phyloP scores from a whole-genome alignment of 768 basidiomycete species.

The Nidularia sp. region DNA sequence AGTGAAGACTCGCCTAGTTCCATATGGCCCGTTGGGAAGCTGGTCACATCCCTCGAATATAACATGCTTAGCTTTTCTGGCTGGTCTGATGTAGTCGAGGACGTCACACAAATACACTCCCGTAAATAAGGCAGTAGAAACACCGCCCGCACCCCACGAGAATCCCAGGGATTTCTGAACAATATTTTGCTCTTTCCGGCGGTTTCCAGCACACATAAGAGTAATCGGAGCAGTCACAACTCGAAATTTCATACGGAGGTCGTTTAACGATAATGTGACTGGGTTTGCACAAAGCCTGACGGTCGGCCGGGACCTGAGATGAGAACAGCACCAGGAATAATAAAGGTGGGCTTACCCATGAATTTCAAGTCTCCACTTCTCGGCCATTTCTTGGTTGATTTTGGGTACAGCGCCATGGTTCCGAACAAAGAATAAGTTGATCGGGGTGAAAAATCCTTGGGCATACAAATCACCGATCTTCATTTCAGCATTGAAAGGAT shows the following conservation, averaged over 20 bases:
- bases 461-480: slow-evolving; percentile 38
- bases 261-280: slow-evolving; percentile 34
- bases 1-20: slow-evolving; percentile 28
- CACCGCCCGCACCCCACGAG: slow-evolving; percentile 48
- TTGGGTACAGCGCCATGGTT: slow-evolving; percentile 59
- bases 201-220: slow-evolving; percentile 60
- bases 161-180: slow-evolving; percentile 54
- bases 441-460: slow-evolving; percentile 53
- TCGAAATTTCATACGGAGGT: slow-evolving; percentile 41
- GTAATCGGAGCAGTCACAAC: slow-evolving; percentile 59
- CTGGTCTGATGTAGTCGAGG: slow-evolving; percentile 39
- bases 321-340: neutral
- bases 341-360: slow-evolving; percentile 23
- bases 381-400: slow-evolving; percentile 28
- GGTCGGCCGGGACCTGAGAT: neutral
- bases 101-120: slow-evolving; percentile 57
- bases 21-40: slow-evolving; percentile 58
- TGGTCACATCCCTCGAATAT: slow-evolving; percentile 57
- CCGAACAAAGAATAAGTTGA: slow-evolving; percentile 53
- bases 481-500: slow-evolving; percentile 60
- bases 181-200: slow-evolving; percentile 64
- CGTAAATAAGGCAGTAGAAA: slow-evolving; percentile 55
- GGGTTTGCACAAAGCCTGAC: slow-evolving; percentile 27
- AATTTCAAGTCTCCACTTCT: slow-evolving; percentile 42
- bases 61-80: slow-evolving; percentile 39